Evolutionary conservation across 192 early-diverging fungal species (phyloP), one percentile per base, ranked within the genome.

Genomic region (Thoreauomyces humboldtii): DNA sequence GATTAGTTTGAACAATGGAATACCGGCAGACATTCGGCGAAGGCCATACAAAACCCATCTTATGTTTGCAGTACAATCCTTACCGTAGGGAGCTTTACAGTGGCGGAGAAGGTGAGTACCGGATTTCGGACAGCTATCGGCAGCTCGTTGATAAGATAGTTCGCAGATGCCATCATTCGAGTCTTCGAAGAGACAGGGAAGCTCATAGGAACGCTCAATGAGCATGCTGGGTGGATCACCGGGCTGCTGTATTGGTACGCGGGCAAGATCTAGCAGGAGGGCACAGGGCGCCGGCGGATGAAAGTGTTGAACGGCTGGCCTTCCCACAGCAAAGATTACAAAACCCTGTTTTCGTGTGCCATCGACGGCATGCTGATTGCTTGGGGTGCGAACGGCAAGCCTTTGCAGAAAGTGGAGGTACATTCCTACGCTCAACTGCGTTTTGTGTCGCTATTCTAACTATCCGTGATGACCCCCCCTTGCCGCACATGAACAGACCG

Each of bases 151-250:
- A 44, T 14, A 0, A 47, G n/a, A 4, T 47, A 19, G 61, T 50
- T 32, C 19, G 11, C 22, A 80, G 80, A 84, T 60, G 64, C 73
- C 4, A 54, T 73, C 11, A 77, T 83, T 25, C 41, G 71, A 36
- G 79, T 83, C 15, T 85, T 85, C 76, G 83, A 85, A 31, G 83
- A 85, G 47, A 71, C 81, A 0, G 80, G 83, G 17, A 84, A 83
- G 37, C 59, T 81, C 1, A 27, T 77, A 24, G 53, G 53, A 35
- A 53, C 56, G 1, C 65, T 76, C 43, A 57, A 59, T 12, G 81
- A 78, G 34, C 83, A 85, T 52, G 41, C 51, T 24, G 83, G 83
- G 35, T 85, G 81, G 81, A 66, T 85, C 27, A 84, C 81, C 21
- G 63, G 58, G 22, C 53, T 85, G 35, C 54, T 78, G 9, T 85